phyloP scores from a whole-genome alignment of 108 stramenopile species.

The Schizochytrium sp. region DNA sequence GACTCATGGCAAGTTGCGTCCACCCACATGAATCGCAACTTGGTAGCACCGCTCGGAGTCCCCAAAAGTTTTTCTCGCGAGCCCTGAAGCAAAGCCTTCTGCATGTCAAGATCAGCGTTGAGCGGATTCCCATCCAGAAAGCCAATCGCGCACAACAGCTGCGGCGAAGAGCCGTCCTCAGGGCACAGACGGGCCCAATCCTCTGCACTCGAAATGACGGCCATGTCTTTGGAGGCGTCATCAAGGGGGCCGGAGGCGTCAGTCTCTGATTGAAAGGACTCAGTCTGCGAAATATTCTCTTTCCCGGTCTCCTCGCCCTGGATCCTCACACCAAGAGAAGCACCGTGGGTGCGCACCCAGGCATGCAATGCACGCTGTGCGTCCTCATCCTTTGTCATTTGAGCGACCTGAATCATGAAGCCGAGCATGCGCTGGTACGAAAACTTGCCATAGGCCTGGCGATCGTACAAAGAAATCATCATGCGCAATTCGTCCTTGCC shows the following conservation, averaged over 20 bases:
- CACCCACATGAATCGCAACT: constrained; percentile 6
- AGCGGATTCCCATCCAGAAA: not conserved
- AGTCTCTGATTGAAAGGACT: too few relatives aligned
- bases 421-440: not conserved
- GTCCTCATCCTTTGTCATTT: not conserved
- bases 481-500: not conserved
- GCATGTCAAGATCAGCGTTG: not conserved
- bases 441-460: not conserved
- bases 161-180: not conserved
- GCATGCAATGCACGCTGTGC: not conserved
- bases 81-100: not conserved
- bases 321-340: not conserved
- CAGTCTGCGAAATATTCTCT: not conserved
- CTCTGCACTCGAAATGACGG: not conserved
- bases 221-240: not conserved
- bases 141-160: not conserved
- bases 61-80: not conserved
- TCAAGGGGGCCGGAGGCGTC: not conserved
- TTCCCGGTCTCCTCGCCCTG: not conserved
- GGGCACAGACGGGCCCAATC: not conserved
- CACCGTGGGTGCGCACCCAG: not conserved
- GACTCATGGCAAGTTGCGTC: not conserved
- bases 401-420: not conserved
- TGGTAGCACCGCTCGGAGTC: not conserved
- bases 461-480: not conserved